Percentiles rank a stretch among this genome's conserved stretches.
phyloP scores from a whole-genome alignment of 2,329 filamentous ascomycete genomes.

The Blastomyces silverae region DNA sequence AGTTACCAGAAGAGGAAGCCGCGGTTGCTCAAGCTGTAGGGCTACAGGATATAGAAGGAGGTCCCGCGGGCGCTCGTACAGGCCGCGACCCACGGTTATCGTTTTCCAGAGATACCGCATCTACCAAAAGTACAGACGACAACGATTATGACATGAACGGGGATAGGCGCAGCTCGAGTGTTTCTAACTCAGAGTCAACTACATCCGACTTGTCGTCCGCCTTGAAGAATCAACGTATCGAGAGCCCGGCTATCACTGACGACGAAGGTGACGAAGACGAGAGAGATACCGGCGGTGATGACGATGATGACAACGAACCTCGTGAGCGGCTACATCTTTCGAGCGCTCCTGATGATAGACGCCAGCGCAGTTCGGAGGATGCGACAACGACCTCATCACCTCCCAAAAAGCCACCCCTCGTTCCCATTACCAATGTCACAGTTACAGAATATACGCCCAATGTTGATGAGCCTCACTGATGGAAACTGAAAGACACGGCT shows the following conservation, averaged over 20 bases:
- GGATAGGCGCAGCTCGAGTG: constrained; percentile 3
- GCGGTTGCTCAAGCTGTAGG: constrained; percentile 47
- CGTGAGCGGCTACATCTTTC: background rate
- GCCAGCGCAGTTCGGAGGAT: background rate
- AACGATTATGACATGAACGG: constrained; percentile 9
- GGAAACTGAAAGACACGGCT: background rate
- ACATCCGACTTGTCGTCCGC: background rate
- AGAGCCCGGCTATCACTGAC: constrained; percentile 16
- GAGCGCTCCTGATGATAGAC: background rate
- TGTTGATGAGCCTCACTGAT: constrained; percentile 8
- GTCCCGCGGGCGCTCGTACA: constrained; percentile 6
- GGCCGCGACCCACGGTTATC: constrained; percentile 10
- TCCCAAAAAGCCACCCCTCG: background rate
- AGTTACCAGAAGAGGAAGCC: constrained; percentile 43
- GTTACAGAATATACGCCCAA: constrained; percentile 1
- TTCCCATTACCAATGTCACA: constrained; percentile 5
- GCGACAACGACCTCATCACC: background rate
- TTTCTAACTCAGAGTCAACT: constrained; percentile 2
- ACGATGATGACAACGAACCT: background rate
- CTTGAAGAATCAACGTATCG: constrained; percentile 10
- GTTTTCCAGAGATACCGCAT: constrained; percentile 14
- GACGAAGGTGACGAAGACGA: constrained; percentile 14
- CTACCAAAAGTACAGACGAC: constrained; percentile 8
- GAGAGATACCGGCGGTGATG: background rate
- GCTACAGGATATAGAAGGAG: constrained; percentile 28